Base-by-base conservation (phyloP, 257 asterid species). In the Solanum bukasovii region DNA sequence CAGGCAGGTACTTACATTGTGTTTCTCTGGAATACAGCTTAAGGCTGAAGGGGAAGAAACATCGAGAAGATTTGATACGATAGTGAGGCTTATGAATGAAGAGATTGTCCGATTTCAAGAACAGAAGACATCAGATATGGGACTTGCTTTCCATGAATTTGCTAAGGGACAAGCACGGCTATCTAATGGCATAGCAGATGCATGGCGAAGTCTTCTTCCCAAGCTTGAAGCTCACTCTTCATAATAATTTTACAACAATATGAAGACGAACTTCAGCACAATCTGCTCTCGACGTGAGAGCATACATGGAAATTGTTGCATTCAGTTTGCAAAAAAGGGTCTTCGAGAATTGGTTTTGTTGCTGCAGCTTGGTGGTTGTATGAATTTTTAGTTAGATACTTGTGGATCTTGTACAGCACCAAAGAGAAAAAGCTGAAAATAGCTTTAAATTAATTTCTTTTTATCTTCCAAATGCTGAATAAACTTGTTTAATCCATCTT, bases 171-270 rank as follows among this genome's bases (percentile, higher is more conserved):
- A 97, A 73, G 98, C 98, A 25, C 90, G 90, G 11, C 91, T 96
- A 78, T 93, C 99, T 16, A 95, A 91, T 78, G 90, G 94, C 49
- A 93, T 97, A 3, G 98, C 98, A 20, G 98, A 92, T 31, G 98
- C 98, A 18, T 97, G 99, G 99, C 93, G 97, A 81, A 94, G 98
- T 90, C 97, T 97, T 91, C 99, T 97, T 91, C 99, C 98, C 88
- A 96, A 94, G 94, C 96, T 97, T 10, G 98, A 94, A 90, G 93
- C 96, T 79, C 93, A 94, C 90, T 91, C 98, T 82, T 90, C 93
- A 37, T 65, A 89, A 18, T 85, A 83, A 21, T 46, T 2, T 71
- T 20, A 70, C 23, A 33, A 7, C 13, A 79, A 79, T 14, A 79
- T 79, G 85, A 44, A 29, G 27, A 79, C 67, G n/a, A 42, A 13